phyloP scores from a whole-genome alignment of 2,329 filamentous ascomycete species.

The Trichophaea hybrida region DNA sequence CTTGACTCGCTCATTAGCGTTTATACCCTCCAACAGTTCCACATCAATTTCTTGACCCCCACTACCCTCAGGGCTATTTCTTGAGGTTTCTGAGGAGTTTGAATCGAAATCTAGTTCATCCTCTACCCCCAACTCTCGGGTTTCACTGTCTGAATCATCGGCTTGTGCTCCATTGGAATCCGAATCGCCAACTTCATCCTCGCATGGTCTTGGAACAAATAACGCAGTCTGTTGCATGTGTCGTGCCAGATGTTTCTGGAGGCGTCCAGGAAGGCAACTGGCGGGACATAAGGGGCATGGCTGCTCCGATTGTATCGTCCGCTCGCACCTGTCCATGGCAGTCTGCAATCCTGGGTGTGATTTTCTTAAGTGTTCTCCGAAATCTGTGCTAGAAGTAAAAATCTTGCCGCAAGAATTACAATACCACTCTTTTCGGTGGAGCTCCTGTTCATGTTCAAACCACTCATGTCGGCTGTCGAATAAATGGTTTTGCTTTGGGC shows the following conservation, averaged over 20 bases:
- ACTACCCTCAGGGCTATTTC: too few relatives aligned
- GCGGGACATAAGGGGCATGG: not conserved
- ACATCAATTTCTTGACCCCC: too few relatives aligned
- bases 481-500: slow-evolving; percentile 15
- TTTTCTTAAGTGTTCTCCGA: not conserved
- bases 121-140: too few relatives aligned
- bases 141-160: too few relatives aligned
- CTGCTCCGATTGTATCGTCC: not conserved
- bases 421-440: not conserved
- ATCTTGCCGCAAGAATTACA: not conserved
- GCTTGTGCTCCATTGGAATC: too few relatives aligned
- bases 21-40: too few relatives aligned
- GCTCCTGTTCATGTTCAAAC: not conserved
- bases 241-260: not conserved
- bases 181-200: not conserved
- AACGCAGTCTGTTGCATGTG: not conserved
- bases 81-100: too few relatives aligned
- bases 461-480: slow-evolving; percentile 11
- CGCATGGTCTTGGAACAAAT: not conserved
- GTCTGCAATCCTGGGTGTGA: not conserved
- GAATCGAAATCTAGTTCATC: too few relatives aligned
- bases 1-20: too few relatives aligned
- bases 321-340: not conserved
- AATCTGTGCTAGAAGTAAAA: not conserved
- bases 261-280: not conserved